These are phyloP conservation scores for Rhynchosporium graminicola DNA, from an alignment of 2,329 filamentous ascomycete genomes.

Conservation along the genomic window DNA sequence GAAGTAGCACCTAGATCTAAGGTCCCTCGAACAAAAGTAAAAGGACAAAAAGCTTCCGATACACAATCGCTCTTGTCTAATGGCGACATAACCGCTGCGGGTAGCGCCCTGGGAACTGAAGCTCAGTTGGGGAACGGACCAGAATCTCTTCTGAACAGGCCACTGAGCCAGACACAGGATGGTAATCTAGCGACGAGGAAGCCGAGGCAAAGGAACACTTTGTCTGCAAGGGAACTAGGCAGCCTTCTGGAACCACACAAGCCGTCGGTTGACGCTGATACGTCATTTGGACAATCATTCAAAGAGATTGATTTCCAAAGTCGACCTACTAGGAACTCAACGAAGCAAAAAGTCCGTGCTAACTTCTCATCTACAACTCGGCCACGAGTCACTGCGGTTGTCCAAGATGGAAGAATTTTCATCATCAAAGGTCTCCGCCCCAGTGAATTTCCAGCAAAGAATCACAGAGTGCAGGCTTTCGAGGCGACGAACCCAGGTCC, in stretches of 20 bases:
- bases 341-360: background rate
- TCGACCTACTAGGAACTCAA: slow-evolving; percentile 10
- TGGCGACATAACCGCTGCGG: background rate
- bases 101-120: background rate
- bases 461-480: background rate
- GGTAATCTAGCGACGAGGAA: background rate
- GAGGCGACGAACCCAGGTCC: background rate
- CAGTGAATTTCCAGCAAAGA: background rate
- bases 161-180: background rate
- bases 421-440: slow-evolving; percentile 9
- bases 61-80: background rate
- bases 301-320: background rate
- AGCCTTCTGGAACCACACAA: slow-evolving; percentile 5
- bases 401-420: slow-evolving; percentile 3
- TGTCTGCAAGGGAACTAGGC: slow-evolving; percentile 3
- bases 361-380: background rate
- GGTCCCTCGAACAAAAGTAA: background rate
- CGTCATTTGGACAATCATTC: slow-evolving; percentile 4
- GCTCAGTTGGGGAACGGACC: background rate
- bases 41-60: background rate
- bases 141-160: too few species aligned
- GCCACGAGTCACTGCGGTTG: slow-evolving; percentile 8
- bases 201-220: slow-evolving; percentile 3
- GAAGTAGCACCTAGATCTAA: slow-evolving; percentile 2
- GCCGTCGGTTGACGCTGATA: background rate